Conservation (phyloP, 371 early-diverging fungal species). For the Mucor plumbeus region DNA sequence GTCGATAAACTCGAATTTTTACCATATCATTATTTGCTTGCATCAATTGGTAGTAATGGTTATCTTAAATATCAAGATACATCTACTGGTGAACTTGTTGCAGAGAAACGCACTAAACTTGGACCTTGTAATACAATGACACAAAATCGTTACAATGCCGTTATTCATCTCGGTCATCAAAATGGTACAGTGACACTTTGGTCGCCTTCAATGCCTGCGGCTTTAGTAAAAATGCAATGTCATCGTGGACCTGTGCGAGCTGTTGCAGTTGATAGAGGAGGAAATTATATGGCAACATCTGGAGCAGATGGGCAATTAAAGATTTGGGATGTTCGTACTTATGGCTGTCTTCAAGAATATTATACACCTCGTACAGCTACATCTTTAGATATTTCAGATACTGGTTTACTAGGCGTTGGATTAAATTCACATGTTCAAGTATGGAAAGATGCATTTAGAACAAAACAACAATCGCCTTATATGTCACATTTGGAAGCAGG, state of each 20-base stretch:
- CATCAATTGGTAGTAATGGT: constrained; percentile 84
- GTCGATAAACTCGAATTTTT: constrained; percentile 89
- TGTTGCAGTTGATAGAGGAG: constrained; percentile 87
- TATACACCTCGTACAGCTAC: constrained; percentile 77
- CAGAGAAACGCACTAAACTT: constrained; percentile 80
- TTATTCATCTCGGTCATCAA: constrained; percentile 91
- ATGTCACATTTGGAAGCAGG: constrained; percentile 82
- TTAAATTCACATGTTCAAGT: constrained; percentile 79
- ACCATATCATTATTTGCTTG: constrained; percentile 97
- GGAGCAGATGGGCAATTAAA: constrained; percentile 93
- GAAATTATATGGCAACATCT: constrained; percentile 92
- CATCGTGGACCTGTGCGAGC: constrained; percentile 88
- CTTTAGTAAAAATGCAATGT: constrained; percentile 95
- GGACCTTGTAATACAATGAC: constrained; percentile 84
- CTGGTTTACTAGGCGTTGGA: constrained; percentile 85
- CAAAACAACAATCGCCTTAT: constrained; percentile 84
- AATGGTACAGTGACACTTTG: constrained; percentile 97
- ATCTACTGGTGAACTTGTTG: constrained; percentile 91
- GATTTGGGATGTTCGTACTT: constrained; percentile 96
- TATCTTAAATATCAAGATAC: constrained; percentile 96
- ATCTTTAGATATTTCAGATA: constrained; percentile 83
- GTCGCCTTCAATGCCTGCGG: constrained; percentile 85
- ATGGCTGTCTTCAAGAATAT: constrained; percentile 82
- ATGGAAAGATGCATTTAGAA: constrained; percentile 88
- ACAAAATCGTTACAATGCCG: constrained; percentile 95